Evolutionary conservation across 2,329 filamentous ascomycete genomes (phyloP), one percentile per base, ranked within the genome.

Genomic region (Xylaria sp.): DNA sequence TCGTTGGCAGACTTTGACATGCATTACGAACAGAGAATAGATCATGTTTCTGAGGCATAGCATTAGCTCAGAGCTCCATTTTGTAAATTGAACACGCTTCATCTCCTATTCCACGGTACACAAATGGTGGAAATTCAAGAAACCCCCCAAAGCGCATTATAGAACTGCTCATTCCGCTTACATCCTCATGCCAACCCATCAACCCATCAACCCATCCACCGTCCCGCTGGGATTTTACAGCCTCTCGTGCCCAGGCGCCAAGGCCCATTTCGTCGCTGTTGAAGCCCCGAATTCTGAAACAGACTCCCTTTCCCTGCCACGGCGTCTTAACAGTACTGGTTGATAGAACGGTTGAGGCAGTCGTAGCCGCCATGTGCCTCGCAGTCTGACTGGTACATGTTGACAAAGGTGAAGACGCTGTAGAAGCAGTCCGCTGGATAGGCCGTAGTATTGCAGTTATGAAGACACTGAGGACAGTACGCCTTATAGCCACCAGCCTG

Each of bases 341-440:
- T 39, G 15, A 71, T 42, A 2, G 72, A 69, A 7, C 29, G 1
- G 20, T 47, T 42, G n/a, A 42, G 61, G 62, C 72, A 73, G 65
- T 72, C 61, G 10, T 15, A 29, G 4, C 71, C 71, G 22, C 71
- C 68, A 10, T 68, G 70, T 1, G 68, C 65, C 67, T 66, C 61
- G 58, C 72, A 73, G 56, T 69, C 49, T 5, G 72, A 31, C 44
- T 73, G 39, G 56, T 69, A 61, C 50, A 33, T 53, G 54, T 73
- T 73, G 68, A 73, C 39, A 31, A 55, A 38, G 38, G 53, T 65
- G 57, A 72, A 73, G 33, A 66, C 44, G 62, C 68, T 72, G 54
- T 64, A 66, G 50, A 63, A 65, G 66, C 72, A 73, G 6, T 66
- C 62, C 36, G 62, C n/a, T n/a, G n/a, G 63, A 20, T 53, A 59